Evolutionary conservation across 164 flowering plant species (phyloP), one percentile per base, ranked within the genome.

Genomic region (Liriodendron chinense): DNA sequence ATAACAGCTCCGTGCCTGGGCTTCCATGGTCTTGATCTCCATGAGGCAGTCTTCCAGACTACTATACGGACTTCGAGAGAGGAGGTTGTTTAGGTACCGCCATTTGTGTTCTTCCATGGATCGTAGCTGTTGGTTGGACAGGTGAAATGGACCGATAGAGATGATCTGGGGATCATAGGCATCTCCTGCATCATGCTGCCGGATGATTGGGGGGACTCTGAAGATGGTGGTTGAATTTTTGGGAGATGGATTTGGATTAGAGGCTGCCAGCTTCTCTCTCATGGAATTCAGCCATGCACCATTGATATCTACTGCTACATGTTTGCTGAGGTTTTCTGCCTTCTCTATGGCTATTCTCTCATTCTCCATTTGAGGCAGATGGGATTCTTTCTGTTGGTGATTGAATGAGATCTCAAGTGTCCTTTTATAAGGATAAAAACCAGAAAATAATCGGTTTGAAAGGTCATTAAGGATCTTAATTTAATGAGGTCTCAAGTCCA

Each of bases 1-100:
- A 20, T 89, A 90, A 66, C 90, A 85, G 14, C 74, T 74, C 0
- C 90, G 85, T 20, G 83, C 81, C 21, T 18, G 75, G 7, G 79
- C 7, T 26, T 69, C 26, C 70, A 26, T 12, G 0, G 20, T 9
- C 68, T 49, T 20, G 4, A 16, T 71, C 73, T 22, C 69, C 7
- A 14, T 21, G 70, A 12, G 12, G 20, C 0, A 43, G 1, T 3
- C 14, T 1, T 71, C 1, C 9, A 71, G 47, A 7, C 1, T 28
- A 50, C 53, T 14, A 16, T 28, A 3, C 1, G 23, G 10, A 6
- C 28, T 59, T n/a, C 67, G 49, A 20, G 12, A n/a, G 12, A 65
- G 25, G 20, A 65, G 13, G 4, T 65, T 13, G 13, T 5, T 0
- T 22, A 65, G 43, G 23, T 25, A 65, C 25, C 23, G 68, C 68